phyloP scores from a whole-genome alignment of 345 rosid genomes.

The Hibiscus mutabilis region DNA sequence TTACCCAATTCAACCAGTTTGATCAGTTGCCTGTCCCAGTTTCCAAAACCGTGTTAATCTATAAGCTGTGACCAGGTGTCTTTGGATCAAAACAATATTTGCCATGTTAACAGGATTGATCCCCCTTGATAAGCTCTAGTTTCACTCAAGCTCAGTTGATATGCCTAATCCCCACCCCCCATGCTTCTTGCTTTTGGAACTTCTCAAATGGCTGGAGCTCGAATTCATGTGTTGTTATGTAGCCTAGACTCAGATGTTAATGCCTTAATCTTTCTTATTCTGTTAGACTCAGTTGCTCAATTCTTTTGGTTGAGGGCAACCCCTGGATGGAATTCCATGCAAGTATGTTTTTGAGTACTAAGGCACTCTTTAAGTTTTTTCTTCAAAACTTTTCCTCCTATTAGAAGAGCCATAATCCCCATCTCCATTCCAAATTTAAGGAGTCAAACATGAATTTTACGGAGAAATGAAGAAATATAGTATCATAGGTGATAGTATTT shows the following conservation, averaged over 20 bases:
- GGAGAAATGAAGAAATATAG: not conserved
- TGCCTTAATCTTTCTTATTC: not conserved
- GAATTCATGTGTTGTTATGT: not conserved
- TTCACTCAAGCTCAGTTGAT: not conserved
- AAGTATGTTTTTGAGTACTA: not conserved
- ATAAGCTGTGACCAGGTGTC: not conserved
- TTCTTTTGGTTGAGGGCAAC: not conserved
- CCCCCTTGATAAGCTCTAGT: not conserved
- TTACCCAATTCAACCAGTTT: not conserved
- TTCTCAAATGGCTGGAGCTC: not conserved
- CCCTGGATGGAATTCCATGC: not conserved
- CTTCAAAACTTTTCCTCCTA: not conserved
- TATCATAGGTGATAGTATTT: not conserved
- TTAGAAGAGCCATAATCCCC: not conserved
- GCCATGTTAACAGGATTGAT: not conserved
- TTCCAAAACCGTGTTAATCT: not conserved
- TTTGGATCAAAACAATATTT: not conserved
- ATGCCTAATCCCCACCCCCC: not conserved
- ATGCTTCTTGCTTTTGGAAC: conserved; percentile 2
- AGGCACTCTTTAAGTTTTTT: not conserved
- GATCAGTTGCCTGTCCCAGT: not conserved
- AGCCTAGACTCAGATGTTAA: not conserved
- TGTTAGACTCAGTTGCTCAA: not conserved
- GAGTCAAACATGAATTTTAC: not conserved
- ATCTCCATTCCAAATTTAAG: not conserved